phyloP scores from a whole-genome alignment of 208 protist species.

The Leptomonas seymouri region DNA sequence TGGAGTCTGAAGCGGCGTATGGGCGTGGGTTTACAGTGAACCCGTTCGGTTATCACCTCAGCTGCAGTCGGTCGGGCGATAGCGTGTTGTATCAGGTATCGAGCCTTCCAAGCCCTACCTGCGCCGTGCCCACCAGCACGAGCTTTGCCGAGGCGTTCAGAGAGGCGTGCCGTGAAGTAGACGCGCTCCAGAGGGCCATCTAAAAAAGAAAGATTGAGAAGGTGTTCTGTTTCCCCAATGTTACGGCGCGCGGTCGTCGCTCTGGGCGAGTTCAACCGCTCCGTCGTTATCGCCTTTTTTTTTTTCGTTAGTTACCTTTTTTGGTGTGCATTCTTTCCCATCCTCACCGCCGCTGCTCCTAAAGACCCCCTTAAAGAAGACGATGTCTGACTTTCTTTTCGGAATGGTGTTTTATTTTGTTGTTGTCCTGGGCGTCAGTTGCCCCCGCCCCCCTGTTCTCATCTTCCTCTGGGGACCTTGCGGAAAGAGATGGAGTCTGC shows the following conservation, averaged over 20 bases:
- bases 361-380: no score
- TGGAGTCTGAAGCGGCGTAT: slow-evolving; percentile 17
- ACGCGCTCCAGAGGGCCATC: not conserved
- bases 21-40: slow-evolving; percentile 24
- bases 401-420: not conserved
- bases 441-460: not conserved
- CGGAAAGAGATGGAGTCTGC: no score
- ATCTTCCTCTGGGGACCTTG: not conserved
- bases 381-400: no score
- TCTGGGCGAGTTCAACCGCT: no score
- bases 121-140: slow-evolving; percentile 16
- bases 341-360: no score
- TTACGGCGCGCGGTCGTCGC: not conserved
- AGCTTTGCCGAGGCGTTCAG: slow-evolving; percentile 23
- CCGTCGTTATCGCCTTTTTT: not conserved
- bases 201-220: not conserved
- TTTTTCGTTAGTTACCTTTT: not conserved
- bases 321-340: no score
- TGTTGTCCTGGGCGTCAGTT: no score
- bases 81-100: slow-evolving; percentile 32
- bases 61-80: slow-evolving; percentile 25
- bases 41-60: slow-evolving; percentile 25
- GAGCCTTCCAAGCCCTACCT: slow-evolving; percentile 1
- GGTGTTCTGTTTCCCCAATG: not conserved
- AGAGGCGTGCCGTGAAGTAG: slow-evolving; percentile 24